phyloP scores from a whole-genome alignment of 148 eudicot genomes.

The Dysphania ambrosioides region DNA sequence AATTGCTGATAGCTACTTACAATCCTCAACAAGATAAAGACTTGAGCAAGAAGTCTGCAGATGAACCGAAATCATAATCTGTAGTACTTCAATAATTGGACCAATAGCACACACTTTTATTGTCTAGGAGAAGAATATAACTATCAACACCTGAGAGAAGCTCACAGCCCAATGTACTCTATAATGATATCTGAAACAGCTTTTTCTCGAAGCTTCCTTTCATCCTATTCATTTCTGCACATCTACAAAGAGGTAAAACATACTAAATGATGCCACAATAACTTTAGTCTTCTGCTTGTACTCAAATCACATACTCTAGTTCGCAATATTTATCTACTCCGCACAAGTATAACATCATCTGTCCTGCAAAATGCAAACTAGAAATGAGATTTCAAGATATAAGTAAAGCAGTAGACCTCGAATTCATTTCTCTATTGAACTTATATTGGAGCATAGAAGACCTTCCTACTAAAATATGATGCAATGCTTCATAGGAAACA shows the following conservation, averaged over 20 bases:
- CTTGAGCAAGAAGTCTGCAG: not conserved
- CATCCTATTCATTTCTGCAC: not conserved
- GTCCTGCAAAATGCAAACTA: constrained; percentile 15
- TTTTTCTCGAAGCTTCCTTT: not conserved
- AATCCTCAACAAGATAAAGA: not conserved
- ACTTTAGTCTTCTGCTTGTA: not conserved
- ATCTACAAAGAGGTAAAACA: not conserved
- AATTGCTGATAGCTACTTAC: constrained; percentile 4
- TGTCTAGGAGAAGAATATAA: not conserved
- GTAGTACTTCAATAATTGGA: not conserved
- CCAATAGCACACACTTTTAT: not conserved
- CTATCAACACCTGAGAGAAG: not conserved
- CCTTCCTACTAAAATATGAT: not conserved
- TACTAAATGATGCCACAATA: not conserved
- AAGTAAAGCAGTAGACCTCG: not conserved
- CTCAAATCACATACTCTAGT: not conserved
- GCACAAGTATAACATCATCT: not conserved
- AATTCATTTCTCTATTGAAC: not conserved
- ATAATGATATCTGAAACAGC: constrained; percentile 6
- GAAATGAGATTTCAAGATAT: not conserved
- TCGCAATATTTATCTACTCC: not conserved
- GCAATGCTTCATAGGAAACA: not conserved
- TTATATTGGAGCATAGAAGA: not conserved
- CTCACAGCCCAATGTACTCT: not conserved
- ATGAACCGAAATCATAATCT: not conserved